Evolutionary conservation across 2,329 filamentous ascomycete species (phyloP).

Genomic region (Endothia cerciana): DNA sequence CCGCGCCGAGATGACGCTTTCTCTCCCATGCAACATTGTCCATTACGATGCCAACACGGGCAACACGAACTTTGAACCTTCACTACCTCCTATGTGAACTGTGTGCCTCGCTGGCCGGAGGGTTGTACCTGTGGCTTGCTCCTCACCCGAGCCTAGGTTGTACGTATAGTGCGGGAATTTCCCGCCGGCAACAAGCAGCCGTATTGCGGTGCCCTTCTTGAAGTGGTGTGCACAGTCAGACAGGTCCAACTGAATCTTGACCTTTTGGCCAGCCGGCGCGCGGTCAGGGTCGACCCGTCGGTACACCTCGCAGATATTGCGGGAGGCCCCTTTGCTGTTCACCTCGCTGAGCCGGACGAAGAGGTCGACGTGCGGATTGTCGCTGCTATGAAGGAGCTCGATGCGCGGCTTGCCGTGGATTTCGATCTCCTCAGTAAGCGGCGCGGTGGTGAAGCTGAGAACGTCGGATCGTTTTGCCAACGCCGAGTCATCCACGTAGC

Average conservation of each 20-base stretch:
- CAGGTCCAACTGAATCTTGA: conserved; percentile 27
- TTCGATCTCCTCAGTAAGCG: conserved; percentile 30
- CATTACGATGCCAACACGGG: conserved; percentile 7
- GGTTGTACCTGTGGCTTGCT: conserved; percentile 27
- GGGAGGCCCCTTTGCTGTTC: conserved; percentile 32
- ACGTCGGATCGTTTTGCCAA: conserved; percentile 33
- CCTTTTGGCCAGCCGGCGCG: not conserved
- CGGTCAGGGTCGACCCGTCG: conserved; percentile 29
- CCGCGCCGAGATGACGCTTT: not conserved
- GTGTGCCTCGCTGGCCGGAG: conserved; percentile 28
- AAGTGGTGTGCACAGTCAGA: conserved; percentile 33
- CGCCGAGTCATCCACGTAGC: conserved; percentile 30
- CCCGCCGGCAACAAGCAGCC: conserved; percentile 34
- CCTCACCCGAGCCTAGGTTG: conserved; percentile 33
- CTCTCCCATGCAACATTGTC: no score
- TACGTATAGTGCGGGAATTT: conserved; percentile 30
- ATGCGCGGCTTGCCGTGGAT: conserved; percentile 32
- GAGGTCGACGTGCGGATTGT: conserved; percentile 33
- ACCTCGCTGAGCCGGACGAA: conserved; percentile 35
- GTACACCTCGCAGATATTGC: conserved; percentile 33
- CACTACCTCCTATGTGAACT: conserved; percentile 13
- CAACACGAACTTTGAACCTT: conserved; percentile 19
- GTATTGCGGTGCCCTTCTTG: conserved; percentile 30
- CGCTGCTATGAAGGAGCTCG: conserved; percentile 33
- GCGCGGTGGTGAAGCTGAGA: conserved; percentile 32